phyloP scores from a whole-genome alignment of 495 filamentous ascomycete species.

The Thermothielavioides terrestris region DNA sequence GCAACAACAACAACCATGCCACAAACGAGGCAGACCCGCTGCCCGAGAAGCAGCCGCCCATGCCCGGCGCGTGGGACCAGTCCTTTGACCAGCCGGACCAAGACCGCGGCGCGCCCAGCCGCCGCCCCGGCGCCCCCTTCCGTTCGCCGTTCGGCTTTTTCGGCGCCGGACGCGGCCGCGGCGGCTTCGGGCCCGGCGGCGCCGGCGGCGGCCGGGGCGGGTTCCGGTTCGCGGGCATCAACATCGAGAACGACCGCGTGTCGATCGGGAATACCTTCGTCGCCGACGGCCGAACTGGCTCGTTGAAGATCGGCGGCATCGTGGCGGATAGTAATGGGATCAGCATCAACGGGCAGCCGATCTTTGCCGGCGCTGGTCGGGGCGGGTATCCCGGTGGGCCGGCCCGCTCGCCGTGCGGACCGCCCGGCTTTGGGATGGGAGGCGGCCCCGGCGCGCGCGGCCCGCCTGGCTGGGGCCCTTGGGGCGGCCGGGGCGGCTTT shows the following conservation, averaged over 20 bases:
- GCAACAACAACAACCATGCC: neutral
- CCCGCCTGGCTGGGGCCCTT: too few relatives aligned
- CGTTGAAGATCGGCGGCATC: slow-evolving; percentile 27
- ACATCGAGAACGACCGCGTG: slow-evolving; percentile 32
- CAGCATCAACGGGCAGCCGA: slow-evolving; percentile 21
- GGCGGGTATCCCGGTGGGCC: neutral
- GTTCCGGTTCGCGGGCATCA: slow-evolving; percentile 27
- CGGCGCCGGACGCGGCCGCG: neutral
- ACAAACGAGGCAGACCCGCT: neutral
- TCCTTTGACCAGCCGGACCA: slow-evolving; percentile 11
- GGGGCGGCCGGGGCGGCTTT: neutral
- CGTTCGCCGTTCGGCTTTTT: neutral
- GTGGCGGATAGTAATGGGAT: slow-evolving; percentile 27
- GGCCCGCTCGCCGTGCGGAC: neutral
- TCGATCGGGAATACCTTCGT: slow-evolving; percentile 31
- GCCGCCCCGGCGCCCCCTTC: neutral
- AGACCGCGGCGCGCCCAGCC: neutral
- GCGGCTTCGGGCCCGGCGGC: neutral
- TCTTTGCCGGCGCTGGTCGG: slow-evolving; percentile 13
- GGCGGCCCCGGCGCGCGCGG: too few relatives aligned
- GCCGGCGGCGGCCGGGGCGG: slow-evolving; percentile 8
- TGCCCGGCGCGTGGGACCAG: slow-evolving; percentile 22
- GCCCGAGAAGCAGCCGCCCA: neutral
- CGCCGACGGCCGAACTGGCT: slow-evolving; percentile 33
- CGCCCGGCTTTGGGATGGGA: neutral